phyloP scores from a whole-genome alignment of 805 yeast species.

The Millerozyma acaciae region DNA sequence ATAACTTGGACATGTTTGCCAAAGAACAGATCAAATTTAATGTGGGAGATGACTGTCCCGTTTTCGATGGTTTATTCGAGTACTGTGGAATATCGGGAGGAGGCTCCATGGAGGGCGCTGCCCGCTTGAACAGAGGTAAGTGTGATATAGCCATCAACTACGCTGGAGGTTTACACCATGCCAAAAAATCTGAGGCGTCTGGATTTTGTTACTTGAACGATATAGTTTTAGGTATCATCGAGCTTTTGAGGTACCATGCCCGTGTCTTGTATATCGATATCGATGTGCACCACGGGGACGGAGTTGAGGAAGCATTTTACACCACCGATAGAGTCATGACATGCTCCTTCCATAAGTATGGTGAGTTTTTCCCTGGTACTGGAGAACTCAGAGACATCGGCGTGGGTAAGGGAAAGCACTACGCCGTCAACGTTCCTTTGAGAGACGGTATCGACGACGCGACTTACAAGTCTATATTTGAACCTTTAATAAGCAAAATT shows the following conservation, averaged over 20 bases:
- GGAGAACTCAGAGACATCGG: conserved; percentile 92
- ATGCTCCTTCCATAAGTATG: conserved; percentile 92
- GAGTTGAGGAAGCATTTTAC: conserved; percentile 96
- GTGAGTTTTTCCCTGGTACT: conserved; percentile 96
- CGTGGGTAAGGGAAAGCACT: conserved; percentile 84
- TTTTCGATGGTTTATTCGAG: conserved; percentile 91
- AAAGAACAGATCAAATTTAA: conserved; percentile 90
- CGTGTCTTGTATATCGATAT: conserved; percentile 91
- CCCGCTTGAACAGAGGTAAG: conserved; percentile 78
- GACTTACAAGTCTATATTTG: conserved; percentile 78
- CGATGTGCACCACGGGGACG: conserved; percentile 97
- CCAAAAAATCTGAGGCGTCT: conserved; percentile 92
- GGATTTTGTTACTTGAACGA: conserved; percentile 96
- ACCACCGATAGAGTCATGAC: conserved; percentile 96
- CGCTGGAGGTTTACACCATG: conserved; percentile 98
- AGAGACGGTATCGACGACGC: conserved; percentile 96
- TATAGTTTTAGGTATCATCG: conserved; percentile 84
- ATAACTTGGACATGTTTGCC: conserved; percentile 79
- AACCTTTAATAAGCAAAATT: conserved; percentile 75
- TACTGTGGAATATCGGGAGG: conserved; percentile 90
- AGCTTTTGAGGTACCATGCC: conserved; percentile 83
- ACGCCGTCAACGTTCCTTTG: conserved; percentile 86
- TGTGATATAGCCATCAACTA: conserved; percentile 95
- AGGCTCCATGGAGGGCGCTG: conserved; percentile 92
- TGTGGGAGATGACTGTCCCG: conserved; percentile 96